A percentile compares a stretch with the other conserved stretches of the same genome.
phyloP scores from a whole-genome alignment of 2,329 filamentous ascomycete genomes.

The Epichloe baconii region DNA sequence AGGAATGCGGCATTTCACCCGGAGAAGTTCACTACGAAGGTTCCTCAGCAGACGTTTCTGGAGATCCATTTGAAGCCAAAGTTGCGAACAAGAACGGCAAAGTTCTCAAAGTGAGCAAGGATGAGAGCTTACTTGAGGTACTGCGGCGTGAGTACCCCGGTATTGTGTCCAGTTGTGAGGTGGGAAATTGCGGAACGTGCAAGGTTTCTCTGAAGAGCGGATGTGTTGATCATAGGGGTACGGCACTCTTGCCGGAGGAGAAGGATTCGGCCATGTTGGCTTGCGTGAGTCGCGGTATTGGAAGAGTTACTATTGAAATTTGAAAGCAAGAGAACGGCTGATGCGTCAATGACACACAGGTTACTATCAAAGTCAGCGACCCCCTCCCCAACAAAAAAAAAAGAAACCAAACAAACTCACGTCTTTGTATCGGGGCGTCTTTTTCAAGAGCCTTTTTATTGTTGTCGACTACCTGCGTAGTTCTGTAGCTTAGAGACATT shows the following conservation, averaged over 20 bases:
- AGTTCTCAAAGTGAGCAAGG: conserved; percentile 30
- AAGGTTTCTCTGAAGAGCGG: conserved; percentile 29
- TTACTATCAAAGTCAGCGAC: too few relatives aligned
- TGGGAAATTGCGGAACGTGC: conserved; percentile 42
- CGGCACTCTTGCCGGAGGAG: conserved; percentile 32
- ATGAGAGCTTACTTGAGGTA: conserved; percentile 37
- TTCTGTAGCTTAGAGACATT: too few relatives aligned
- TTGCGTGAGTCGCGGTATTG: conserved; percentile 40
- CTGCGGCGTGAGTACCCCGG: conserved; percentile 29
- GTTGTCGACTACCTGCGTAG: too few relatives aligned
- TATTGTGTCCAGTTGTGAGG: conserved; percentile 36
- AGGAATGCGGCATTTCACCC: conserved; percentile 28
- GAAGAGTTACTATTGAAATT: conserved; percentile 35
- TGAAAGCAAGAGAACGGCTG: background rate
- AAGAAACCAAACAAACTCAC: background rate
- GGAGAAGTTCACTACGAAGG: conserved; percentile 48
- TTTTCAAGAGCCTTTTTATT: too few relatives aligned
- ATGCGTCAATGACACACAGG: background rate
- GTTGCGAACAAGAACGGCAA: conserved; percentile 28
- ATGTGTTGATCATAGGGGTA: conserved; percentile 37
- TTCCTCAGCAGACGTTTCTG: conserved; percentile 38
- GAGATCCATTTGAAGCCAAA: conserved; percentile 47
- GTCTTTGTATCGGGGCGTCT: too few relatives aligned
- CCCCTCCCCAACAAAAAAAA: too few relatives aligned
- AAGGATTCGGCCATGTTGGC: conserved; percentile 31